Evolutionary conservation across 768 basidiomycete species (phyloP).

Genomic region (Russula sp.): DNA sequence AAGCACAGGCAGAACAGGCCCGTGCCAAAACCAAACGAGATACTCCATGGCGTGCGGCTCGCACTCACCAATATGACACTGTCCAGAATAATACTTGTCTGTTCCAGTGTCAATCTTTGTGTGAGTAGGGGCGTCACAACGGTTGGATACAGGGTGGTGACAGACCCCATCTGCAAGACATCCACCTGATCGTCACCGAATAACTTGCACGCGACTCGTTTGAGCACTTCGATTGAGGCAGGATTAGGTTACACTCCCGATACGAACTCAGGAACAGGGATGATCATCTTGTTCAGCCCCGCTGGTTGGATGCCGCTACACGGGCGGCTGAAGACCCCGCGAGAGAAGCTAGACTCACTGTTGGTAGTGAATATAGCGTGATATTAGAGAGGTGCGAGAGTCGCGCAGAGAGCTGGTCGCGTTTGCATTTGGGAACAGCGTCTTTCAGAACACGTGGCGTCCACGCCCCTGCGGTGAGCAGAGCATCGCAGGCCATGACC

Average conservation of each 20-base stretch:
- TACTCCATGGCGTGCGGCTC: conserved; percentile 37
- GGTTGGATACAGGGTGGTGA: conserved; percentile 30
- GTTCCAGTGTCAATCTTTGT: conserved; percentile 23
- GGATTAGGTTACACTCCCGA: conserved; percentile 17
- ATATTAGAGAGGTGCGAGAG: conserved; percentile 26
- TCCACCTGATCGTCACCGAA: conserved; percentile 24
- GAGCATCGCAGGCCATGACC: conserved; percentile 27
- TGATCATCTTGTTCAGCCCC: conserved; percentile 26
- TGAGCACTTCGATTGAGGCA: conserved; percentile 13
- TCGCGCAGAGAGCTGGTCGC: conserved; percentile 26
- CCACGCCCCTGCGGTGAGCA: conserved; percentile 35
- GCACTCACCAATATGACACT: conserved; percentile 29
- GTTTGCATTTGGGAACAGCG: conserved; percentile 29
- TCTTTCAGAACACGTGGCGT: conserved; percentile 27
- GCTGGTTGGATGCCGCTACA: conserved; percentile 29
- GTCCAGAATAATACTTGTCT: conserved; percentile 25
- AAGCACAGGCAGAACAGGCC: conserved; percentile 15
- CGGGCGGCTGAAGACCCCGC: conserved; percentile 29
- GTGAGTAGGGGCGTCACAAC: conserved; percentile 30
- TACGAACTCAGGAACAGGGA: conserved; percentile 25
- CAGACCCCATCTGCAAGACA: conserved; percentile 27
- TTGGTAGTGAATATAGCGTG: conserved; percentile 28
- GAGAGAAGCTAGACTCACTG: conserved; percentile 26
- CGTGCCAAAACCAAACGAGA: conserved; percentile 29
- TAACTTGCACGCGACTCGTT: conserved; percentile 16